phyloP scores from a whole-genome alignment of 306 rosid genomes.

The Cucurbita pepo region DNA sequence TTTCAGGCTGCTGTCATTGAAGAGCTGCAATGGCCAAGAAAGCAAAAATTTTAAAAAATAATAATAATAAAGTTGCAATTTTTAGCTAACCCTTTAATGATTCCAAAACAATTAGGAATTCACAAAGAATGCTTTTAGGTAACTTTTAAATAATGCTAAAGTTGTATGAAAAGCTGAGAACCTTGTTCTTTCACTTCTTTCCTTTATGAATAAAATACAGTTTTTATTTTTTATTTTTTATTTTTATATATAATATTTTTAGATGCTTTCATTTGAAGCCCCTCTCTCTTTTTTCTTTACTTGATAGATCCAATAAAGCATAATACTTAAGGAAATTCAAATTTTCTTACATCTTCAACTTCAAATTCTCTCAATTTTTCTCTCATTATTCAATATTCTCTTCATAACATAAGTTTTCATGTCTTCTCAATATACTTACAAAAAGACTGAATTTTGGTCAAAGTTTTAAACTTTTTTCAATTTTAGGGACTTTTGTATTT shows the following conservation, averaged over 20 bases:
- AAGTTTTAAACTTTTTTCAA: not conserved
- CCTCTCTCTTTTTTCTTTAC: not conserved
- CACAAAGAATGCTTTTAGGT: not conserved
- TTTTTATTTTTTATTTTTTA: not conserved
- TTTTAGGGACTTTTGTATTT: not conserved
- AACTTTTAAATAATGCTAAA: not conserved
- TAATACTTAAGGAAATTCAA: slow-evolving; percentile 21
- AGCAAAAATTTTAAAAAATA: not conserved
- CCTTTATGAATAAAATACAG: not conserved
- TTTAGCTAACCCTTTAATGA: slow-evolving; percentile 3
- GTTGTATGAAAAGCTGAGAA: slow-evolving; percentile 20
- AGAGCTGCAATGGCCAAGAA: slow-evolving; percentile 10
- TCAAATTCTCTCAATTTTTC: slow-evolving; percentile 15
- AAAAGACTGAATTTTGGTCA: not conserved
- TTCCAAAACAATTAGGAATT: slow-evolving; percentile 11
- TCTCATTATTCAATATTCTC: slow-evolving; percentile 4
- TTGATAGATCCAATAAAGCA: slow-evolving; percentile 41
- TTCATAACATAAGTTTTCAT: not conserved
- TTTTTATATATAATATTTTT: not conserved
- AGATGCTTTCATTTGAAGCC: slow-evolving; percentile 11
- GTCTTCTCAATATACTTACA: not conserved
- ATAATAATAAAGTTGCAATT: not conserved
- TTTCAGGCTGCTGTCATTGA: slow-evolving; percentile 25
- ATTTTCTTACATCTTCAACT: slow-evolving; percentile 9
- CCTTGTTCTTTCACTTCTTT: slow-evolving; percentile 20